Percentiles rank a stretch among this genome's conserved stretches.
phyloP scores from a whole-genome alignment of 805 yeast species.

The Candida berthetii region DNA sequence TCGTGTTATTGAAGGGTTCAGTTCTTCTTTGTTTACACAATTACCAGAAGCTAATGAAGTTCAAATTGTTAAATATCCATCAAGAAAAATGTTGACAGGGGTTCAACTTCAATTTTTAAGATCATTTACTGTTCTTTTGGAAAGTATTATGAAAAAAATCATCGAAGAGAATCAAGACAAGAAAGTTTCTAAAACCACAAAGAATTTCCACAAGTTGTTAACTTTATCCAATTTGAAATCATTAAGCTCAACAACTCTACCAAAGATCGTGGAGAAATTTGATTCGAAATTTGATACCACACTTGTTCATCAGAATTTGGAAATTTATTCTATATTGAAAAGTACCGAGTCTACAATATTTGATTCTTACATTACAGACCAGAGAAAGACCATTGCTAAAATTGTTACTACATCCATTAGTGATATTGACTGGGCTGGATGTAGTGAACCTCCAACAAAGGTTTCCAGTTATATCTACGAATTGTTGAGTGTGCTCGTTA shows the following conservation, averaged over 20 bases:
- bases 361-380: slow-evolving; percentile 43
- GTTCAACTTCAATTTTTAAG: slow-evolving; percentile 33
- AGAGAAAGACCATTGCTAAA: slow-evolving; percentile 33
- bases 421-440: slow-evolving; percentile 36
- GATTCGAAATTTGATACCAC: slow-evolving; percentile 44
- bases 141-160: slow-evolving; percentile 33
- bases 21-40: slow-evolving; percentile 26
- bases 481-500: slow-evolving; percentile 39
- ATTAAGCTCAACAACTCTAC: slow-evolving; percentile 39
- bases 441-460: slow-evolving; percentile 26
- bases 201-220: slow-evolving; percentile 39
- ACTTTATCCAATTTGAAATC: slow-evolving; percentile 50
- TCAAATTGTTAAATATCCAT: slow-evolving; percentile 28
- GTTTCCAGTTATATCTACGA: slow-evolving; percentile 44
- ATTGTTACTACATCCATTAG: slow-evolving; percentile 34
- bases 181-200: slow-evolving; percentile 16
- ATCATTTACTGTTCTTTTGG: slow-evolving; percentile 39
- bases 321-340: slow-evolving; percentile 37
- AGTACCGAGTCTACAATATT: slow-evolving; percentile 49
- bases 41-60: slow-evolving; percentile 28
- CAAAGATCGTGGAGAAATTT: slow-evolving; percentile 40
- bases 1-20: slow-evolving; percentile 24
- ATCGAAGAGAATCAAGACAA: slow-evolving; percentile 29
- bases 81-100: slow-evolving; percentile 28
- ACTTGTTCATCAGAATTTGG: slow-evolving; percentile 33